Percentiles rank a stretch among this genome's conserved stretches.
Conservation (phyloP, 495 filamentous ascomycete species). For the Thermothielavioides terrestris region DNA sequence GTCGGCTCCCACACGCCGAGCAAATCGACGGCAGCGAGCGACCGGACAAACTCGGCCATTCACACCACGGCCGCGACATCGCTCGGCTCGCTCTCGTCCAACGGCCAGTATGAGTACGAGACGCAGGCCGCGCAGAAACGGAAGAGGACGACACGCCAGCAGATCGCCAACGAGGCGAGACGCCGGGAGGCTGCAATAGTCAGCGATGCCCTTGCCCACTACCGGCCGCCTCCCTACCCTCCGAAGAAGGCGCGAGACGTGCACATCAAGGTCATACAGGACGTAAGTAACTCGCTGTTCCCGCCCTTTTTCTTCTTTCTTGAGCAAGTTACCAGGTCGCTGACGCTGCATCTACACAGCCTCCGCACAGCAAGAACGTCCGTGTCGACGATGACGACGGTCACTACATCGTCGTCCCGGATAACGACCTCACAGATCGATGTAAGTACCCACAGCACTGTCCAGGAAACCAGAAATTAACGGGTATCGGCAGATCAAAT, state of each 20-base stretch:
- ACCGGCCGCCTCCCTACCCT: constrained; percentile 77
- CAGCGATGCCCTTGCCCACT: constrained; percentile 64
- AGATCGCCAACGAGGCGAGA: constrained; percentile 72
- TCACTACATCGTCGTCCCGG: constrained; percentile 84
- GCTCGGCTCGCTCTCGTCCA: constrained; percentile 58
- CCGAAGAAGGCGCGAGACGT: constrained; percentile 90
- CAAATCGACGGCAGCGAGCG: constrained; percentile 65
- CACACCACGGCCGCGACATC: constrained; percentile 90
- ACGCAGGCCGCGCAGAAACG: constrained; percentile 65
- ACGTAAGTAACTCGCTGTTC: constrained; percentile 53
- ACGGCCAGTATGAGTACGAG: constrained; percentile 52
- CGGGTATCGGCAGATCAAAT: constrained; percentile 61
- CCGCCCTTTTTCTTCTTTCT: neutral
- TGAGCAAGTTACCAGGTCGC: neutral
- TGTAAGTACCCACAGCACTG: constrained; percentile 54
- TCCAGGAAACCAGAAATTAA: neutral
- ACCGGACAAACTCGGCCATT: constrained; percentile 74
- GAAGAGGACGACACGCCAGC: constrained; percentile 72
- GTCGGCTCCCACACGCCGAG: constrained; percentile 64
- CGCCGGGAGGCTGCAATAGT: constrained; percentile 57
- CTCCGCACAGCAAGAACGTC: constrained; percentile 44
- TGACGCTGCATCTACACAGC: constrained; percentile 26
- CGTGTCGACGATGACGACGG: constrained; percentile 89
- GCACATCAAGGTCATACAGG: constrained; percentile 66
- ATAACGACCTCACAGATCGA: constrained; percentile 74